A percentile compares a stretch with the other conserved stretches of the same genome.
These are phyloP conservation scores for Calonectria ilicicola DNA, from an alignment of 2,329 filamentous ascomycete species.

Conservation along the genomic window DNA sequence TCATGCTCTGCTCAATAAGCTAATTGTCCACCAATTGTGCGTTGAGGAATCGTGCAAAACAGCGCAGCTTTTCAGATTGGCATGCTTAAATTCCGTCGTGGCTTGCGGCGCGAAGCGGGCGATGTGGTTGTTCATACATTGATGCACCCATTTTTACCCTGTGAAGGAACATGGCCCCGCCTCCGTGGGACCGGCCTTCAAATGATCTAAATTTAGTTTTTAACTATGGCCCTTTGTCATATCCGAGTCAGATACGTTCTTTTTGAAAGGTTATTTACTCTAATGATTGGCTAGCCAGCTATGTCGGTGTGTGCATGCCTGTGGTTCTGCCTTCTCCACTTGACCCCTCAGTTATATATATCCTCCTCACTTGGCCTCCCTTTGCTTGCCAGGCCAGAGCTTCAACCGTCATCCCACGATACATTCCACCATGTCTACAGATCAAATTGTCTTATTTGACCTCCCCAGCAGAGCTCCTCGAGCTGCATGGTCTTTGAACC, in stretches of 20 bases:
- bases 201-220: not conserved
- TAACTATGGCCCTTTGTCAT: not conserved
- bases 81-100: too few species aligned
- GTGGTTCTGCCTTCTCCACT: not conserved
- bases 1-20: not conserved
- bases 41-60: not conserved
- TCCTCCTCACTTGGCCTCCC: not conserved
- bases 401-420: not conserved
- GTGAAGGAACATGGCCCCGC: not conserved
- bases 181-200: not conserved
- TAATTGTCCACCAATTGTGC: not conserved
- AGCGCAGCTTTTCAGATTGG: too few species aligned
- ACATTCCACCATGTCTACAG: conserved; percentile 44
- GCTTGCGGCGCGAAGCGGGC: not conserved
- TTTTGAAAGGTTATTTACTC: not conserved
- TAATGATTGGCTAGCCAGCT: not conserved
- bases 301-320: not conserved
- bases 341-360: not conserved
- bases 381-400: not conserved
- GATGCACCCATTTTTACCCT: not conserved
- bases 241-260: not conserved
- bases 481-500: conserved; percentile 73
- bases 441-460: conserved; percentile 69
- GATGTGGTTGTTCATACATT: not conserved
- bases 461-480: conserved; percentile 65